Evolutionary conservation across 2,329 filamentous ascomycete species (phyloP).

Genomic region (Ophioceras dolichostomum): DNA sequence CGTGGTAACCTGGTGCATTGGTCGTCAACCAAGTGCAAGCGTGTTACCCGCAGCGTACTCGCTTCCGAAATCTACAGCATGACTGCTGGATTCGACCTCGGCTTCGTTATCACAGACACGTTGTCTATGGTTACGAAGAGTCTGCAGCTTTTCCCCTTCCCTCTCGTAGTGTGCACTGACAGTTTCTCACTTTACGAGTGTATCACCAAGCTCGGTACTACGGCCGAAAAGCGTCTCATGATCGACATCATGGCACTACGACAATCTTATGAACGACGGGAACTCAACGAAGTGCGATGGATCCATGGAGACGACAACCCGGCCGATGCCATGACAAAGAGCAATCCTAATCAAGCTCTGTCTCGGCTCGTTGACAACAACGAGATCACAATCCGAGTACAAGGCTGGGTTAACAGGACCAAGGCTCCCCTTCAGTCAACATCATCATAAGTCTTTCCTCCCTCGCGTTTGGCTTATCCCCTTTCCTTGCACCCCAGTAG

Average conservation of each 20-base stretch:
- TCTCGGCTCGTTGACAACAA: no score
- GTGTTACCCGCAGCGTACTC: background rate
- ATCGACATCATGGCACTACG: background rate
- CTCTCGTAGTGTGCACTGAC: background rate
- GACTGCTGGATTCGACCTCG: background rate
- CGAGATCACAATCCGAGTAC: no score
- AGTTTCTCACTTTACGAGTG: background rate
- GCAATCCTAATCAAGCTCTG: background rate
- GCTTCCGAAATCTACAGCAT: no score
- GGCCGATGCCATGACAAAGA: background rate
- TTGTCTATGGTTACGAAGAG: background rate
- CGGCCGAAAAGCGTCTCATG: background rate
- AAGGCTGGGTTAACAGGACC: no score
- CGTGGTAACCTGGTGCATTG: background rate
- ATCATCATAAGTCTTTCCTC: no score
- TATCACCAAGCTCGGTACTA: background rate
- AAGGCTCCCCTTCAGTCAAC: no score
- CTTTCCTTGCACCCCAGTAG: no score
- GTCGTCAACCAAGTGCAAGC: background rate
- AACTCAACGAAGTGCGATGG: background rate
- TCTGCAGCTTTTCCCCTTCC: background rate
- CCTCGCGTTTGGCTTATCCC: no score
- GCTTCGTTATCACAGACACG: background rate
- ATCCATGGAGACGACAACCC: background rate
- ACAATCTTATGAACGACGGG: background rate